Percentiles rank a stretch among this genome's conserved stretches.
Evolutionary conservation across 305 asterid genomes (phyloP).

Genomic region (Fraxinus ornus): DNA sequence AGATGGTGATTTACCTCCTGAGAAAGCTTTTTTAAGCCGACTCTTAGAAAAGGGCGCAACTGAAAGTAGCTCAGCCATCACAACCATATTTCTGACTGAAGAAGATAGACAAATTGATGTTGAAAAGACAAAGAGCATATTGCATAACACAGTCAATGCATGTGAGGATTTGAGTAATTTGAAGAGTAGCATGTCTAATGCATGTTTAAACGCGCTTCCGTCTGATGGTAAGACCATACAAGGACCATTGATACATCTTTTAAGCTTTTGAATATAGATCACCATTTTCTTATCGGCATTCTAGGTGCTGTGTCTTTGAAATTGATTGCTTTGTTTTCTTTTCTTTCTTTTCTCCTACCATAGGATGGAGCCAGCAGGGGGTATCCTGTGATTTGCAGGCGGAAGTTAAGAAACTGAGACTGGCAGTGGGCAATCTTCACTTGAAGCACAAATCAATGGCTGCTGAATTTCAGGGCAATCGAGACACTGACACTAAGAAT

Average conservation of each 20-base stretch:
- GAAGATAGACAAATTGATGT: slow-evolving; percentile 43
- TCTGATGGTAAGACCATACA: slow-evolving; percentile 58
- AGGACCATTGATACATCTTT: background rate
- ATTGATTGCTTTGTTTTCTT: background rate
- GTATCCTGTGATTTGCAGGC: slow-evolving; percentile 51
- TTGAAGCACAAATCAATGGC: slow-evolving; percentile 72
- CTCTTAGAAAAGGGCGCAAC: slow-evolving; percentile 80
- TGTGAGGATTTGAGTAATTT: slow-evolving; percentile 52
- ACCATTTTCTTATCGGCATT: slow-evolving; percentile 14
- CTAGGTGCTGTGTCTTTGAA: background rate
- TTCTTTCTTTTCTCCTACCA: slow-evolving; percentile 26
- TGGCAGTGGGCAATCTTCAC: slow-evolving; percentile 58
- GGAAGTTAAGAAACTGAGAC: slow-evolving; percentile 63
- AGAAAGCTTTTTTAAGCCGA: slow-evolving; percentile 63
- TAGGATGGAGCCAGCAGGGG: slow-evolving; percentile 59
- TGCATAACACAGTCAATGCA: slow-evolving; percentile 50
- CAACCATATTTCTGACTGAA: slow-evolving; percentile 30
- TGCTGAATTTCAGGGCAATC: slow-evolving; percentile 65
- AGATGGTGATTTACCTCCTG: slow-evolving; percentile 62
- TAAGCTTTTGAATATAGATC: slow-evolving; percentile 18
- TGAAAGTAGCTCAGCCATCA: slow-evolving; percentile 63
- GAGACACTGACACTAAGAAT: slow-evolving; percentile 77
- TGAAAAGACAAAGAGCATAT: slow-evolving; percentile 41
- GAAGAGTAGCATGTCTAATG: slow-evolving; percentile 50
- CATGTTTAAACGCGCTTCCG: slow-evolving; percentile 43